Base-by-base conservation (phyloP, 495 filamentous ascomycete species). In the Neurospora intermedia region DNA sequence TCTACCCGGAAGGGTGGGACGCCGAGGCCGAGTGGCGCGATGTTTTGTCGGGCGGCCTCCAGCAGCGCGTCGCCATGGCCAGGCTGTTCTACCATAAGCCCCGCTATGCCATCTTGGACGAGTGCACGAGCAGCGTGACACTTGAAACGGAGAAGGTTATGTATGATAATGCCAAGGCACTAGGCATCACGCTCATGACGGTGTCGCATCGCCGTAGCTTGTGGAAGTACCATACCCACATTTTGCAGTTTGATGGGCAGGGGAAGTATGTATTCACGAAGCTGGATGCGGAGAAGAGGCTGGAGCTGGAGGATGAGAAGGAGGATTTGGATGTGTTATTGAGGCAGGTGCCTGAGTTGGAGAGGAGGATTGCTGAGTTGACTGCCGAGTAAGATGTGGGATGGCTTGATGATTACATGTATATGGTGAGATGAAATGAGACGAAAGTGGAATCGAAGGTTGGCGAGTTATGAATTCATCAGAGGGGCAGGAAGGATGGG, bases 41-140 rank as follows among this genome's bases (percentile, higher is more conserved):
- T 73, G 92, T 94, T 0, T 86, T 98, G 35, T 95, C 92, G 3
- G 92, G 92, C 39, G 96, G 96, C 6, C 85, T 98, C 10, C 96
- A 99, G 82, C 96, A 99, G 84, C 89, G 96, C n/a, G 92, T 99
- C 40, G 96, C 95, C 70, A 98, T 98, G 94, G 96, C 96, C 2
- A 86, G 96, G 2, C 87, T 99, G 7, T 98, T 98, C 83, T 99
- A 99, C 82, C 96, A 99, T 82, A 85, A 88, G 4, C 96, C 96
- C 4, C 91, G 92, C 75, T 93, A 92, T 80, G 96, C 96, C 18
- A 99, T 99, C 76, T 85, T 99, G 27, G 96, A 99, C 80, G 96
- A 99, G 82, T 99, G 96, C 83, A 99, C 96, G 2, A 94, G 91
- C 69, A 92, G 89, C 70, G 94, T 98, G 31, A 97, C 97, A 9